Conservation (phyloP, 805 yeast genomes). For the Kluyveromyces siamensis region DNA sequence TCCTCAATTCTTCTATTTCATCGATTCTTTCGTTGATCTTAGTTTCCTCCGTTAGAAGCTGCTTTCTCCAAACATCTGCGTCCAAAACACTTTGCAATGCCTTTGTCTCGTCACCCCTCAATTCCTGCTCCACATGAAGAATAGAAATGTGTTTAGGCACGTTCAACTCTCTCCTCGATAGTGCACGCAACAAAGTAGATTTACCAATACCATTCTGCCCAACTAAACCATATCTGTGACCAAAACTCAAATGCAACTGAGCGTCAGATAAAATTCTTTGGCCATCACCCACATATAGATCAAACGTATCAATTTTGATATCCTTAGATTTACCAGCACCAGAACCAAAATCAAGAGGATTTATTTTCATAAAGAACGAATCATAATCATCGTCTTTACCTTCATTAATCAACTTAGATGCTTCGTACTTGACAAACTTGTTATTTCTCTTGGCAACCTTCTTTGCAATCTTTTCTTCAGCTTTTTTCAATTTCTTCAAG, state of each 20-base stretch:
- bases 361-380: conserved; percentile 87
- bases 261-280: conserved; percentile 87
- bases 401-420: conserved; percentile 76
- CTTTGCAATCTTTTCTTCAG: conserved; percentile 94
- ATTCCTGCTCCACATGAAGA: conserved; percentile 95
- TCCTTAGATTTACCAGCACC: conserved; percentile 97
- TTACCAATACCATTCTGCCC: conserved; percentile 99
- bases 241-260: conserved; percentile 76
- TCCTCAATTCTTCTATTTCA: conserved; percentile 62
- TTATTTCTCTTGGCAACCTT: conserved; percentile 85
- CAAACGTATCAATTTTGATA: conserved; percentile 86
- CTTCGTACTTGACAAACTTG: conserved; percentile 80
- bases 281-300: conserved; percentile 92
- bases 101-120: conserved; percentile 82
- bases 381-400: conserved; percentile 72
- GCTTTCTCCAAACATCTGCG: conserved; percentile 99
- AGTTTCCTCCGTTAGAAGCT: conserved; percentile 64
- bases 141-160: conserved; percentile 94
- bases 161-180: conserved; percentile 86
- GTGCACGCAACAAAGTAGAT: conserved; percentile 83
- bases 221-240: conserved; percentile 92
- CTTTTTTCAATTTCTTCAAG: conserved; percentile 92
- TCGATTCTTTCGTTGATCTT: conserved; percentile 64
- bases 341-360: conserved; percentile 84
- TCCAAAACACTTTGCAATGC: conserved; percentile 95